Evolutionary conservation across 202 grass and related monocot species (phyloP).

Genomic region (Saccharum hybrid): DNA sequence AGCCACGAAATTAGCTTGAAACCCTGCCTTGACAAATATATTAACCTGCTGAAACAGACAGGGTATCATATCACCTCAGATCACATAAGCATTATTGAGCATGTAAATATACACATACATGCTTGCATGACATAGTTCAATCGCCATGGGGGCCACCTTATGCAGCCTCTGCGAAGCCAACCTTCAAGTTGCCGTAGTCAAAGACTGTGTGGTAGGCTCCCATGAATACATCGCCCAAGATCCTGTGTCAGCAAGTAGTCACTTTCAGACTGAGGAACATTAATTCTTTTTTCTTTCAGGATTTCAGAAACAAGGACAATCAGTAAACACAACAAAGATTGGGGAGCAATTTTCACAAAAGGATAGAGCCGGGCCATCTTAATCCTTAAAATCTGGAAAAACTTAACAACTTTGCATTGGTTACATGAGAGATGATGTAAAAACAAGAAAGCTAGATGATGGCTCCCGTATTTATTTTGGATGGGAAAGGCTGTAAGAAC

Average conservation of each 20-base stretch:
- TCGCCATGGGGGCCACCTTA: conserved; percentile 16
- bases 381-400: neutral
- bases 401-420: neutral
- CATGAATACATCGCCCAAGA: conserved; percentile 94
- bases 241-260: conserved; percentile 45
- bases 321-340: neutral
- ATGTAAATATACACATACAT: conserved; percentile 31
- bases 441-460: neutral
- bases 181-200: conserved; percentile 78
- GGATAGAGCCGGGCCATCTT: neutral
- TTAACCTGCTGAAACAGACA: conserved; percentile 18
- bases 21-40: conserved; percentile 19
- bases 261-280: neutral
- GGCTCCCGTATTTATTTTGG: conserved; percentile 10
- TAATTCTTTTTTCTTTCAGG: conserved; percentile 9
- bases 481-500: neutral
- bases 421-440: neutral
- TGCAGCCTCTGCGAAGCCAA: conserved; percentile 85
- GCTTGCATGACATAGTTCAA: conserved; percentile 21
- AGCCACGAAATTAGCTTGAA: neutral
- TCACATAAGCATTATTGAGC: conserved; percentile 40
- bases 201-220: conserved; percentile 93
- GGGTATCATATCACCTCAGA: conserved; percentile 26
- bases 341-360: neutral
- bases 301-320: neutral